Percentiles rank a stretch among this genome's conserved stretches.
Conservation (phyloP, 148 eudicot genomes). For the Polygonum maritimum region DNA sequence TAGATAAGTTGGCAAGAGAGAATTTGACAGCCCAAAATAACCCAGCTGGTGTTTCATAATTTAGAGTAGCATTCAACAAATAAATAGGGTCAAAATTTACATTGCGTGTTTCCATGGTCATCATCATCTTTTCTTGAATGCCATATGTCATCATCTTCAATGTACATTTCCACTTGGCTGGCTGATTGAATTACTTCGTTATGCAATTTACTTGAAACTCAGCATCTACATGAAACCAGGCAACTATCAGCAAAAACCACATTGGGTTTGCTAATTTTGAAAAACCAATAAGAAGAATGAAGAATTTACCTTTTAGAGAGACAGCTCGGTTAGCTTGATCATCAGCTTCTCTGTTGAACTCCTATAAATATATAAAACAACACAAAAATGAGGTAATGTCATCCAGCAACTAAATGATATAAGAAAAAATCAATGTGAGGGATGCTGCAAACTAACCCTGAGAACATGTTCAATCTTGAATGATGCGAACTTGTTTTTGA, state of each 20-base stretch:
- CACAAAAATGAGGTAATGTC: not conserved
- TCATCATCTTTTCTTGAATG: not conserved
- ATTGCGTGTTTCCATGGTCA: not conserved
- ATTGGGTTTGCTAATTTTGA: not conserved
- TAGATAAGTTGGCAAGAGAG: no score
- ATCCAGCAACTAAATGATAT: not conserved
- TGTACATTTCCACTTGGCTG: not conserved
- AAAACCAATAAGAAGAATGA: not conserved
- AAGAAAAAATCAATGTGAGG: no score
- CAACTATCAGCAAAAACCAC: not conserved
- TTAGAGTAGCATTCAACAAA: not conserved
- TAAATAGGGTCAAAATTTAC: not conserved
- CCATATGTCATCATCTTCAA: not conserved
- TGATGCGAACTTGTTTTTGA: conserved; percentile 47
- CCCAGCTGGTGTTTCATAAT: not conserved
- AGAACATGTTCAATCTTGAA: conserved; percentile 59
- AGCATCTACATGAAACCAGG: conserved; percentile 32
- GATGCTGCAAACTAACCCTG: conserved; percentile 35
- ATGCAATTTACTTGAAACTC: conserved; percentile 31
- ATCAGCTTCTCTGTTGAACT: conserved; percentile 67
- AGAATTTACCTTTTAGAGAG: conserved; percentile 37
- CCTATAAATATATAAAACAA: conserved; percentile 25
- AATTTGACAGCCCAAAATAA: no score
- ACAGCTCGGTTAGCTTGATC: conserved; percentile 63
- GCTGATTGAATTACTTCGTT: not conserved